These are phyloP conservation scores for Echites panduratus DNA, from an alignment of 257 asterid species.

Conservation along the genomic window DNA sequence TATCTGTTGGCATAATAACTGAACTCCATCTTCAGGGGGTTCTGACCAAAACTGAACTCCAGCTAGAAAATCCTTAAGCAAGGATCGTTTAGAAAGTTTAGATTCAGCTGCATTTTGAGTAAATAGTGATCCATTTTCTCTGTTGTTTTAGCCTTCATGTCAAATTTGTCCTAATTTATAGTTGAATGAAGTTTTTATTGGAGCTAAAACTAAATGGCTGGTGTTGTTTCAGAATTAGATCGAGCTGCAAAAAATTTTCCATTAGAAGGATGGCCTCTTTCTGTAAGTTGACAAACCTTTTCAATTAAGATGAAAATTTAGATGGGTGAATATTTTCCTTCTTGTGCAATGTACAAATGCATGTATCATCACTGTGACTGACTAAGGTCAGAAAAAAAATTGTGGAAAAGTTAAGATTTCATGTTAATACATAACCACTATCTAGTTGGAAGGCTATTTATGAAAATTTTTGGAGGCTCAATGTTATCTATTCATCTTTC, in stretches of 20 bases:
- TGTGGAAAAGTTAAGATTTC: neutral
- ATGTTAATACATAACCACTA: neutral
- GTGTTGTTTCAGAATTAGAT: conserved; percentile 24
- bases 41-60: neutral
- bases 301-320: neutral
- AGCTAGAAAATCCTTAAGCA: neutral
- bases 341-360: neutral
- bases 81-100: neutral
- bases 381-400: neutral
- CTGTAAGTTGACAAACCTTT: conserved; percentile 20
- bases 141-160: neutral
- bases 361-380: neutral
- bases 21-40: neutral
- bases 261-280: conserved; percentile 33
- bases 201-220: conserved; percentile 1
- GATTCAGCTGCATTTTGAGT: neutral
- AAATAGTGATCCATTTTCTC: neutral
- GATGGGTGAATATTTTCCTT: neutral
- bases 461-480: conserved; percentile 4
- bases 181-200: neutral
- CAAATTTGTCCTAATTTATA: neutral
- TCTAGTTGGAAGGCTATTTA: neutral
- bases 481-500: conserved; percentile 9
- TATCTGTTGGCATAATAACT: neutral
- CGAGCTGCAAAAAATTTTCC: conserved; percentile 19